Base-by-base conservation (phyloP, 2,329 filamentous ascomycete species). In the Pestalotiopsis sp. region DNA sequence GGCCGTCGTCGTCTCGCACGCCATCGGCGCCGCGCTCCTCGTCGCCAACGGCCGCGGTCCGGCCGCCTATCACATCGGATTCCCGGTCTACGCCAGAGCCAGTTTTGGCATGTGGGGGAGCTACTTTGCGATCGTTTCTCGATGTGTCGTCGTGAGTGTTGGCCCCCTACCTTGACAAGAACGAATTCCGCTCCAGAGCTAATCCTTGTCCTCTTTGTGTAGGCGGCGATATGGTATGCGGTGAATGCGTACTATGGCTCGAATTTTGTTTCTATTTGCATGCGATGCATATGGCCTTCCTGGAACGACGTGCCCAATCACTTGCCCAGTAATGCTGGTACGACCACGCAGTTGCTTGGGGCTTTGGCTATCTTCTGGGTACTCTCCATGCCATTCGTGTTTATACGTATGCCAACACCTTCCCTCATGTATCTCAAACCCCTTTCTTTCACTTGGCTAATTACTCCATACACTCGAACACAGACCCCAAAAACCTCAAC, bases 1-100 rank as follows among this genome's bases (percentile, higher is more conserved):
- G 31, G 60, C 38, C 31, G 38, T 41, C 36, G 20, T 63, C 60
- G 27, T 63, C 31, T 63, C 60, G 12, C 79, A 82, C 71, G 70
- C 77, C 27, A 82, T 83, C 66, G 52, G 84, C 12, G 80, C 82
- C 52, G 83, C 83, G 68, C 83, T 84, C 70, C 82, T 83, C 77
- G 78, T 80, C 66, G 81, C 83, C 75, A 84, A 84, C 73, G 81
- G 80, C 14, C 78, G 82, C 60, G 79, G 78, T 63, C 81, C 82
- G 4, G 78, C 74, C 13, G 77, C 80, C 13, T 84, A 83, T 69
- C 81, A 83, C 71, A 75, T 83, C 59, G 81, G 80, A 6, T 84
- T 81, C 67, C 82, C 82, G 1, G 75, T 78, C 17, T 75, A 81
- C n/a, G 76, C 75, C 20, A 74, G 81, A 17, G 74, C 73, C 5